Evolutionary conservation across 805 yeast genomes (phyloP), one percentile per base, ranked within the genome.

Genomic region (Wickerhamomyces silvicola): DNA sequence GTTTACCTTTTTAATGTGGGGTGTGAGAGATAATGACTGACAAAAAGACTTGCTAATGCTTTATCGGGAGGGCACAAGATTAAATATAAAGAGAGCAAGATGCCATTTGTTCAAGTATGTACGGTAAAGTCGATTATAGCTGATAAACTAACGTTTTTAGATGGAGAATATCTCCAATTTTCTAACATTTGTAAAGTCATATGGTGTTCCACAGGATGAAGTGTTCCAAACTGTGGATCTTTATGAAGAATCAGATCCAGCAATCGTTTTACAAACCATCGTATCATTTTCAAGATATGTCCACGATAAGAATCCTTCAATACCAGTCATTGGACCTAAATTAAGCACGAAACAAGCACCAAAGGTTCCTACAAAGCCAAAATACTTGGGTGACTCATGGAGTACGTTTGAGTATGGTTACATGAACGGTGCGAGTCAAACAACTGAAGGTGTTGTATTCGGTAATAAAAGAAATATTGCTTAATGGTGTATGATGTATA

Each of bases 91-190:
- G 65, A 64, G 30, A 73, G 85, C 9, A 63, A 65, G 31, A 76
- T 83, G 79, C 90, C 94, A 3, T 85, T 84, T 52, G 71, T 77
- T 11, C 68, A 63, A 36, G 50, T 46, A 25, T 33, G 38, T 38
- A 7, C 7, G 5, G 28, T 43, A 35, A 22, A 27, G 29, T 5
- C 8, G n/a, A 15, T 4, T 16, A 12, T 28, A 12, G 13, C 20
- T 20, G 7, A 10, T 7, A 16, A 21, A 22, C 20, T 16, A 19
- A 34, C 31, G 25, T n/a, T 27, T 12, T 12, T 74, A 78, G 57
- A 85, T 85, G 95, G 95, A 85, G 49, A 84, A 84, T 48, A 83
- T 85, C 21, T 75, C 85, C 30, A 72, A 73, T 41, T 85, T 85
- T 48, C 59, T 85, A 23, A 58, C 65, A 6, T 74, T 78, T 33